phyloP scores from a whole-genome alignment of 805 yeast genomes.

The Isabelozyma gotoi region DNA sequence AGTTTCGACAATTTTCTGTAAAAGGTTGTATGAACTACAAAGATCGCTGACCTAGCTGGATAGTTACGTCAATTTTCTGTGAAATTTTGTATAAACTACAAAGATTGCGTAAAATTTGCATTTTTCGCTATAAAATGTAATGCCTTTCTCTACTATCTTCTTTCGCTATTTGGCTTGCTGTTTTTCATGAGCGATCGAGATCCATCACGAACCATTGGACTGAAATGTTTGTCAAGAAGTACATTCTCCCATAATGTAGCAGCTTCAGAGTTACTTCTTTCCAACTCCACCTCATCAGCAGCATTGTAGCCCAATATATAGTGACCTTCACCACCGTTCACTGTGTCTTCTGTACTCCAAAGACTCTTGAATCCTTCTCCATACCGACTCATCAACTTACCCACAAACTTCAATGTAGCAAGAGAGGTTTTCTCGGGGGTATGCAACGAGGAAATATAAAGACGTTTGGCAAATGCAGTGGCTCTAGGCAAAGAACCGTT shows the following conservation, averaged over 20 bases:
- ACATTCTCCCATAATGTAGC: conserved; percentile 90
- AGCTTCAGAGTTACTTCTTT: conserved; percentile 80
- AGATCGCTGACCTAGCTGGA: too few species aligned
- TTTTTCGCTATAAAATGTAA: neutral
- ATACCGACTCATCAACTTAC: conserved; percentile 69
- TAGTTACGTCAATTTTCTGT: too few species aligned
- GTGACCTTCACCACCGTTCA: conserved; percentile 65
- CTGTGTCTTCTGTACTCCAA: conserved; percentile 84
- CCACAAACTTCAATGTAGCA: conserved; percentile 75
- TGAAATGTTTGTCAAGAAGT: conserved; percentile 76
- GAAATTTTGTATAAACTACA: too few species aligned
- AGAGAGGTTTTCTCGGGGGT: conserved; percentile 86
- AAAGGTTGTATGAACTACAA: too few species aligned
- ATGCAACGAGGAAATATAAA: conserved; percentile 65
- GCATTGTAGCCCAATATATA: conserved; percentile 55
- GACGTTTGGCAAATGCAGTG: conserved; percentile 77
- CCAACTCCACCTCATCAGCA: conserved; percentile 49
- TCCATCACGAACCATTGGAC: conserved; percentile 77
- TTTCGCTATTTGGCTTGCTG: conserved; percentile 23
- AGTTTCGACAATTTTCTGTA: too few species aligned
- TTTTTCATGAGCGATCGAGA: conserved; percentile 40
- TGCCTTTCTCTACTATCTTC: conserved; percentile 3
- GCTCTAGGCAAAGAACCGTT: conserved; percentile 69
- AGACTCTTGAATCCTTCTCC: conserved; percentile 69
- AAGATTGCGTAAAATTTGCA: neutral